Evolutionary conservation across 1,284 basidiomycete species (phyloP), one percentile per base, ranked within the genome.

Genomic region (Chalciporus sp.): DNA sequence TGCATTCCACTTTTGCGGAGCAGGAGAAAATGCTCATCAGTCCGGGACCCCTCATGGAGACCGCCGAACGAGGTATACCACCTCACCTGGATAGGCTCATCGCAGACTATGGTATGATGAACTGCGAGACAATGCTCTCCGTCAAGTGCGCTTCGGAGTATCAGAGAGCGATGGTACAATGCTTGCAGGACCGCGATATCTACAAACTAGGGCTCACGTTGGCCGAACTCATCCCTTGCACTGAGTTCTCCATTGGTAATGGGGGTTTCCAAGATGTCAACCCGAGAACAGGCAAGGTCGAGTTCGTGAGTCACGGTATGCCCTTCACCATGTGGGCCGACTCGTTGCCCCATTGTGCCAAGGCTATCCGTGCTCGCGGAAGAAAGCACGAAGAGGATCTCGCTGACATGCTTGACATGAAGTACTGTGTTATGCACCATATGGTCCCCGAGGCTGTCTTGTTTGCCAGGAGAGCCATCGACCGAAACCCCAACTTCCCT

Each of bases 361-460:
- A 73, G 39, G 82, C 76, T 12, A 75, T 85, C 44, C 77, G 81
- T 16, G 70, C 63, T 19, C 70, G 67, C 49, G 73, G 72, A n/a
- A 67, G 61, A 9, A 56, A 70, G 0, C 58, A 58, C 3, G 78
- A 83, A 54, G 59, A 63, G 12, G 80, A 84, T 59, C 58, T 74
- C 17, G 84, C 84, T 0, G 83, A 85, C 61, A 79, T 86, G 49
- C 64, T 86, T 23, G 82, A 85, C 28, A 78, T 85, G 68, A 86
- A 86, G 62, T 80, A 70, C 59, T 60, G 67, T 47, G 77, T 85
- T 62, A 76, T 80, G 66, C 72, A 71, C 51, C 69, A 72, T 28
- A 74, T 74, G 27, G 69, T 79, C 29, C 63, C 70, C 0, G 76
- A 81, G 28, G 80, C 79, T 1, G 69, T 79, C 33, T 63, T 65